A percentile compares a stretch with the other conserved stretches of the same genome.
phyloP scores from a whole-genome alignment of 2,329 filamentous ascomycete genomes.

The Pseudopyricularia javanii region DNA sequence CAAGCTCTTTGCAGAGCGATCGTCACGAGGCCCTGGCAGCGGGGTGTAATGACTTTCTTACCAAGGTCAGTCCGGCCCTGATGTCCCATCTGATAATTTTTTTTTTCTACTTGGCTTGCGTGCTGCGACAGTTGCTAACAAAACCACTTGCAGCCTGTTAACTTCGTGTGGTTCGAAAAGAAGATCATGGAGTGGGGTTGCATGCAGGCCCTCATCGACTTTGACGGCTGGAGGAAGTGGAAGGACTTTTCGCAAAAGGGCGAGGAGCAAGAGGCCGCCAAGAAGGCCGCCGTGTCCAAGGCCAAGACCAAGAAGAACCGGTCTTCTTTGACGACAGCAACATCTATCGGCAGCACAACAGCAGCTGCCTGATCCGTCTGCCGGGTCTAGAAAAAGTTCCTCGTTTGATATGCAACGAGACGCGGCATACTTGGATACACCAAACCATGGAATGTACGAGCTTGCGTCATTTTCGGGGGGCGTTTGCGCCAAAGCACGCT shows the following conservation, averaged over 20 bases:
- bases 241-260: slow-evolving; percentile 59
- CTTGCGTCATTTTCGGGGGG: no score
- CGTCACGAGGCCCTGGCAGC: slow-evolving; percentile 88
- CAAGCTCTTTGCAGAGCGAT: slow-evolving; percentile 88
- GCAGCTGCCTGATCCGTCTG: not conserved
- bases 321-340: slow-evolving; percentile 19
- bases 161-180: slow-evolving; percentile 91
- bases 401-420: no score
- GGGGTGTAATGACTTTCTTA: slow-evolving; percentile 96
- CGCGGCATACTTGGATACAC: no score
- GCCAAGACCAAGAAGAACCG: slow-evolving; percentile 33
- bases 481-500: no score
- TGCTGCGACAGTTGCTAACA: slow-evolving; percentile 11
- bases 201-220: slow-evolving; percentile 98
- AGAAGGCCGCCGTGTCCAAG: slow-evolving; percentile 24
- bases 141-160: slow-evolving; percentile 58
- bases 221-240: slow-evolving; percentile 96
- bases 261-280: slow-evolving; percentile 27
- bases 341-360: not conserved
- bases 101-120: not conserved
- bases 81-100: not conserved
- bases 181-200: slow-evolving; percentile 99
- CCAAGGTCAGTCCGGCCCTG: slow-evolving; percentile 54
- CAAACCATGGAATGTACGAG: no score
- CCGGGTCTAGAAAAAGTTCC: not conserved